Evolutionary conservation across 805 yeast species (phyloP).

Genomic region (Myxozyma neotropica): DNA sequence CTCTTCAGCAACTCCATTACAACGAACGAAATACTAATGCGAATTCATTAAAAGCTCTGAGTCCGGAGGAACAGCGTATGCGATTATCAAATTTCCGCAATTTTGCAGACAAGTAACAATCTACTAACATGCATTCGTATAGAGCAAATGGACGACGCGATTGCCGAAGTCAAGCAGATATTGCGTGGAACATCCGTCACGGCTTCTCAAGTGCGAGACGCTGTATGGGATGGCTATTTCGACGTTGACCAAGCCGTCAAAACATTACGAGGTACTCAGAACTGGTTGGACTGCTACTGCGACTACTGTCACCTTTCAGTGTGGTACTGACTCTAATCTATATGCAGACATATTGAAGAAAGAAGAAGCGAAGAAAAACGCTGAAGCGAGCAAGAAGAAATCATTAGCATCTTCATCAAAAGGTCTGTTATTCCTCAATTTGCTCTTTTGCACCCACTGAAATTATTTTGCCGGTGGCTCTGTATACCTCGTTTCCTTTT

Average conservation of each 20-base stretch:
- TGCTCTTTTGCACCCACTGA: background rate
- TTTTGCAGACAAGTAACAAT: background rate
- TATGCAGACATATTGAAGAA: constrained; percentile 30
- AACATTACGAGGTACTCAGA: constrained; percentile 46
- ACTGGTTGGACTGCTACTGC: no score
- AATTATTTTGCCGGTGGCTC: background rate
- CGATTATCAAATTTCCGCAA: background rate
- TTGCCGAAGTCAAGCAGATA: constrained; percentile 33
- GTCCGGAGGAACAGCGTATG: constrained; percentile 38
- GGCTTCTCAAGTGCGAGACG: constrained; percentile 57
- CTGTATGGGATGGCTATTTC: constrained; percentile 61
- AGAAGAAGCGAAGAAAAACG: constrained; percentile 17
- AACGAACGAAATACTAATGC: background rate
- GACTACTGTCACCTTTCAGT: background rate
- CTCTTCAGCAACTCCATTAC: background rate
- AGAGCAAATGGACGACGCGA: constrained; percentile 37
- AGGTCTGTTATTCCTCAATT: constrained; percentile 17
- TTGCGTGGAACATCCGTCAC: constrained; percentile 47
- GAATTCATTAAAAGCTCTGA: constrained; percentile 27
- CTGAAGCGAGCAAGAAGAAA: background rate
- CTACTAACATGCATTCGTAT: background rate
- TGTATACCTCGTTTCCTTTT: background rate
- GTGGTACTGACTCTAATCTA: background rate
- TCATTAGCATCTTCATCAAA: constrained; percentile 8
- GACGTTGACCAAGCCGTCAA: constrained; percentile 55